Evolutionary conservation across 176 grass and related monocot genomes (phyloP).

Genomic region (Avena insularis): DNA sequence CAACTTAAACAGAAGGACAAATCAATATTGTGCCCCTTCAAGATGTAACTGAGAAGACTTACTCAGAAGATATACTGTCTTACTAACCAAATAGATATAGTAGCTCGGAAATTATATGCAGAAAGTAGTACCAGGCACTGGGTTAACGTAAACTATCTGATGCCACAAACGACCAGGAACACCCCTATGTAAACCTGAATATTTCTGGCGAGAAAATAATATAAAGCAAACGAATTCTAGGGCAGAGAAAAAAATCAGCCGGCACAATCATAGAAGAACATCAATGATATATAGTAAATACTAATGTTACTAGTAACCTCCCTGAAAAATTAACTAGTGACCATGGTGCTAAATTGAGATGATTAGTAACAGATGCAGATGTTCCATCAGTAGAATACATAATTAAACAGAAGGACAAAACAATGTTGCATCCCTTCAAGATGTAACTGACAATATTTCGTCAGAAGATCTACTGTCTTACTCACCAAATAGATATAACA

Average conservation of each 20-base stretch:
- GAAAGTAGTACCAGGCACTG: background rate
- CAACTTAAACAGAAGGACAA: background rate
- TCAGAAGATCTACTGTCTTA: background rate
- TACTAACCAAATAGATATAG: background rate
- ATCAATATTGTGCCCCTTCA: background rate
- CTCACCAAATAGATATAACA: background rate
- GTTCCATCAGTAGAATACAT: no score
- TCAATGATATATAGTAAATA: background rate
- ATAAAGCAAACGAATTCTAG: background rate
- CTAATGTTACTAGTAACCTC: background rate
- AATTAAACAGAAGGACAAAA: background rate
- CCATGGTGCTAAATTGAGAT: no score
- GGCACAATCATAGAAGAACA: slow-evolving; percentile 12
- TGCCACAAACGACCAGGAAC: background rate
- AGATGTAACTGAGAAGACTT: background rate
- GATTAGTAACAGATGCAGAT: no score
- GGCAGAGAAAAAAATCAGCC: background rate
- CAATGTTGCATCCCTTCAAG: background rate
- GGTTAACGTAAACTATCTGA: background rate
- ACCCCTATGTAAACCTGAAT: slow-evolving; percentile 18
- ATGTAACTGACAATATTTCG: background rate
- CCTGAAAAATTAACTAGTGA: no score
- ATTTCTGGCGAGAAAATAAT: background rate
- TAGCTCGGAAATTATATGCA: background rate
- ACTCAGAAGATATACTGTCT: background rate